Conservation (phyloP, 768 basidiomycete species). For the Termitomyces sp. region DNA sequence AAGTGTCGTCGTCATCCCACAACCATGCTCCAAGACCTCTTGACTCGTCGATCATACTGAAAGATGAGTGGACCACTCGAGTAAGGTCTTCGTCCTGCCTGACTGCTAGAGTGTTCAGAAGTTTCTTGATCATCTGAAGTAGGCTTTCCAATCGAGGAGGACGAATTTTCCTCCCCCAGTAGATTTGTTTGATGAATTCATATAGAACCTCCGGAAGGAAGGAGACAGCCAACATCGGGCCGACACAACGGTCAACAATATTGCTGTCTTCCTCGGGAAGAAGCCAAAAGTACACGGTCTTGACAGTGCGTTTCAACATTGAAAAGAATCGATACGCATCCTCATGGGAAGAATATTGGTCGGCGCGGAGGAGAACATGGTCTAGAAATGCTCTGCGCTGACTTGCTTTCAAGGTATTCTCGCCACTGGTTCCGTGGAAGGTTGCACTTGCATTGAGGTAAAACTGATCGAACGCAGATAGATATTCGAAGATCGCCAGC, state of each 20-base stretch:
- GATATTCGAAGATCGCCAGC: slow-evolving; percentile 11
- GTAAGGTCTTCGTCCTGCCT: background rate
- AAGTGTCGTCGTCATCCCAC: slow-evolving; percentile 3
- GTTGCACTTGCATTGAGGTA: background rate
- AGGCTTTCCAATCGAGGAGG: background rate
- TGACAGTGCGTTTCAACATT: slow-evolving; percentile 5
- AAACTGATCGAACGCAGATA: slow-evolving; percentile 6
- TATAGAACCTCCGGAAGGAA: slow-evolving; percentile 1
- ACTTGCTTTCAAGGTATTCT: background rate
- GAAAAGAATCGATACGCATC: background rate
- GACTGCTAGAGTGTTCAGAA: background rate
- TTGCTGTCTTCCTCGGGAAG: background rate
- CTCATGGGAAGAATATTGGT: background rate
- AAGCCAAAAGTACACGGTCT: slow-evolving; percentile 7
- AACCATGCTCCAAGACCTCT: slow-evolving; percentile 3
- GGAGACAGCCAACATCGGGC: slow-evolving; percentile 5
- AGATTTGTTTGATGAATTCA: background rate
- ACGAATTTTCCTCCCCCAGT: background rate
- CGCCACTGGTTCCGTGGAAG: background rate
- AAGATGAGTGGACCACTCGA: background rate
- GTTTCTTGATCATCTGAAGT: background rate
- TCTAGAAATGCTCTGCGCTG: background rate
- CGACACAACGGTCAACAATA: background rate
- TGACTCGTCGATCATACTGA: background rate
- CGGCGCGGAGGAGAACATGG: background rate